A percentile compares a stretch with the other conserved stretches of the same genome.
These are phyloP conservation scores for Starmerella tilneyi DNA, from an alignment of 805 yeast genomes.

Conservation along the genomic window DNA sequence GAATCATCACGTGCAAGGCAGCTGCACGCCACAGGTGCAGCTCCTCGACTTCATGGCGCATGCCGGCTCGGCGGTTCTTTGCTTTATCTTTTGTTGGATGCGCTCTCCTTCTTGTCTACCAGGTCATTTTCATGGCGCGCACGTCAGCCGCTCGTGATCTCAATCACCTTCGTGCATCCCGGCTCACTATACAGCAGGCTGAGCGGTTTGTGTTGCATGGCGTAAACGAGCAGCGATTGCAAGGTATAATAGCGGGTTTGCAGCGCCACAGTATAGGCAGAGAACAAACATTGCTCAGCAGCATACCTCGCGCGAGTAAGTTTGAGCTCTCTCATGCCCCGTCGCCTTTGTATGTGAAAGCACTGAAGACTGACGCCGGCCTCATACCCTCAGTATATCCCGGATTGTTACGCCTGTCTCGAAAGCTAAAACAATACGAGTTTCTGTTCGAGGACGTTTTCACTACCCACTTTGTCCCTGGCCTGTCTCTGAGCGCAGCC, in stretches of 20 bases:
- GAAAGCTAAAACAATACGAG: not conserved
- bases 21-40: not conserved
- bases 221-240: not conserved
- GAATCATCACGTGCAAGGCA: no score
- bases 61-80: conserved; percentile 25
- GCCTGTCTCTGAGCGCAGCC: not conserved
- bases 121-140: conserved; percentile 26
- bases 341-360: not conserved
- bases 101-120: conserved; percentile 21
- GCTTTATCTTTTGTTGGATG: conserved; percentile 20
- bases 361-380: not conserved
- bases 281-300: not conserved
- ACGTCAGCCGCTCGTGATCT: conserved; percentile 27
- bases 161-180: conserved; percentile 23
- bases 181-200: conserved; percentile 16
- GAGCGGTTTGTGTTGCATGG: conserved; percentile 17
- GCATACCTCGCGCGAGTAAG: not conserved
- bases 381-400: not conserved
- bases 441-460: not conserved
- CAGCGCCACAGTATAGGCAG: not conserved
- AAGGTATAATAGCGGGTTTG: not conserved
- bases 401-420: not conserved
- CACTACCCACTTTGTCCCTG: not conserved
- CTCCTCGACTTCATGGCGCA: no score
- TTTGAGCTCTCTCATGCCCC: not conserved